phyloP scores from a whole-genome alignment of 495 filamentous ascomycete genomes.

The Penicillium longicatenatum region DNA sequence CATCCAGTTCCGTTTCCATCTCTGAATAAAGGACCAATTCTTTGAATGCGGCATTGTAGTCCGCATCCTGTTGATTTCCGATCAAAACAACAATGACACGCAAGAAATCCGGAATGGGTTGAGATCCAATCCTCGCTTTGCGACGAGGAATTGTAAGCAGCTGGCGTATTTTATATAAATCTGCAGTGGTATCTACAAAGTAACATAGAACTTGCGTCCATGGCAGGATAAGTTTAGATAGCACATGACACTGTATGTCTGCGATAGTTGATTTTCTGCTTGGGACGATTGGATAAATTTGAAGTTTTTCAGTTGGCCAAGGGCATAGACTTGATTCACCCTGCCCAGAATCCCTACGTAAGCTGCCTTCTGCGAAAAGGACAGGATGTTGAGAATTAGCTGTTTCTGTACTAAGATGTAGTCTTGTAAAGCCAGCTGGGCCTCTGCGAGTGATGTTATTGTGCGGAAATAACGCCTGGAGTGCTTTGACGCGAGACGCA shows the following conservation, averaged over 20 bases:
- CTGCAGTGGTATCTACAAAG: slow-evolving; percentile 2
- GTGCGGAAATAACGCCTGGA: slow-evolving; percentile 1
- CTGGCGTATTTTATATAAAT: neutral
- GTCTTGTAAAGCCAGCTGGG: neutral
- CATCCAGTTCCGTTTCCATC: neutral
- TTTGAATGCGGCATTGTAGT: neutral
- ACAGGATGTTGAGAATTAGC: neutral
- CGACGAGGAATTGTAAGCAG: neutral
- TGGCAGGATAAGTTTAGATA: neutral
- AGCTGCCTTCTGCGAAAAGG: neutral
- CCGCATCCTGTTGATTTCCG: neutral
- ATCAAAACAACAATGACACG: neutral
- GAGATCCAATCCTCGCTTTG: neutral
- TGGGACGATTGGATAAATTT: neutral
- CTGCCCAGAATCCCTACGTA: neutral
- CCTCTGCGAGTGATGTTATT: slow-evolving; percentile 5
- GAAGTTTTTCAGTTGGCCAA: neutral
- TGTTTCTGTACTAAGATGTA: slow-evolving; percentile 3
- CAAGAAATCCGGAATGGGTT: neutral
- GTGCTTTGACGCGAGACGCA: neutral
- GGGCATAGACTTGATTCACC: neutral
- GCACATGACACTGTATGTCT: neutral
- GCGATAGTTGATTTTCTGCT: neutral
- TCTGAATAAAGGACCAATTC: neutral
- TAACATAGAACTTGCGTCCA: slow-evolving; percentile 5